These are phyloP conservation scores for Ilyonectria mors-panacis DNA, from an alignment of 2,329 filamentous ascomycete genomes.

Conservation along the genomic window DNA sequence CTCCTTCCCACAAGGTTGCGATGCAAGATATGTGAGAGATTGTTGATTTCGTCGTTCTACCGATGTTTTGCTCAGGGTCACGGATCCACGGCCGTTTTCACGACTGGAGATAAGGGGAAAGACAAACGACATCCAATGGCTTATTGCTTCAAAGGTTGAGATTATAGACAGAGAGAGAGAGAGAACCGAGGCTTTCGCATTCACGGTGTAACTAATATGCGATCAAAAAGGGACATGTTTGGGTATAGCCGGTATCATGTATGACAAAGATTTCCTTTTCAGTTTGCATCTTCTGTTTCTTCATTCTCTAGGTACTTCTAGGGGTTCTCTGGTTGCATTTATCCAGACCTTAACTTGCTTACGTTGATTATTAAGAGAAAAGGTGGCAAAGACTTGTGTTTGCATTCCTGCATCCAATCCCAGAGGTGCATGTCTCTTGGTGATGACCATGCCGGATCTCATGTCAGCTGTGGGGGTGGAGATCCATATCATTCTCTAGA, in stretches of 20 bases:
- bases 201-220: constrained; percentile 56
- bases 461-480: background rate
- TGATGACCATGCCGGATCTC: background rate
- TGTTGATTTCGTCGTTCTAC: constrained; percentile 39
- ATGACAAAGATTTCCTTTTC: constrained; percentile 51
- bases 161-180: constrained; percentile 58
- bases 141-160: constrained; percentile 52
- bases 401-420: background rate
- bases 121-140: constrained; percentile 47
- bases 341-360: constrained; percentile 41
- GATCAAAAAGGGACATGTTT: constrained; percentile 53
- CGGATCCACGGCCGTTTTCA: constrained; percentile 44
- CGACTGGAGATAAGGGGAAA: constrained; percentile 42
- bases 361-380: constrained; percentile 27
- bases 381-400: constrained; percentile 13
- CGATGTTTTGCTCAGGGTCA: constrained; percentile 45
- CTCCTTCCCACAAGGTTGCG: constrained; percentile 25
- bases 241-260: constrained; percentile 53
- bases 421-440: background rate
- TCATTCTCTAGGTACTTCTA: constrained; percentile 40
- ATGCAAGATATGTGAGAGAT: constrained; percentile 38
- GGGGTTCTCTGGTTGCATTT: constrained; percentile 35
- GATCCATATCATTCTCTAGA: background rate
- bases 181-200: constrained; percentile 47
- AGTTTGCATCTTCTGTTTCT: constrained; percentile 43